A percentile compares a stretch with the other conserved stretches of the same genome.
phyloP scores from a whole-genome alignment of 805 yeast species.

The Nakazawaea peltata region DNA sequence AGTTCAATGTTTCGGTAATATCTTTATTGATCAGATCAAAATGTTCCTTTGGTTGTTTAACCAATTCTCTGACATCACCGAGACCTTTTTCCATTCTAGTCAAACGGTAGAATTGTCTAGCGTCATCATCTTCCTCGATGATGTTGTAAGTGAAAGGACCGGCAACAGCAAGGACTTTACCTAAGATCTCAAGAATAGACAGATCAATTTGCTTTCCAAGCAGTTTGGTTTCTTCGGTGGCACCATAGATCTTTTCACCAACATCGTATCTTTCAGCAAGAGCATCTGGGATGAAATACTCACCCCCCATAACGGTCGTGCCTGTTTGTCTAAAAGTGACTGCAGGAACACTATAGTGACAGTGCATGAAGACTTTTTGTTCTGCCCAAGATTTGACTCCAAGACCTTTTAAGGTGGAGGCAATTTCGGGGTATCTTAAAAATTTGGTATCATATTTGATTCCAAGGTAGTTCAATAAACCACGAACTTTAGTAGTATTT shows the following conservation, averaged over 20 bases:
- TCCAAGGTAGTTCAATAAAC: neutral
- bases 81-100: neutral
- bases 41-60: no score
- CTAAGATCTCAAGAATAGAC: neutral
- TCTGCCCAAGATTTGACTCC: no score
- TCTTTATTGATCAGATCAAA: no score
- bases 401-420: no score
- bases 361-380: no score
- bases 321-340: conserved; percentile 27
- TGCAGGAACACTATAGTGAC: no score
- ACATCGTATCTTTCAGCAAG: neutral
- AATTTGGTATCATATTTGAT: neutral
- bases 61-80: neutral
- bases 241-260: neutral
- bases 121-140: neutral
- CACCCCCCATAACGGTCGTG: conserved; percentile 14
- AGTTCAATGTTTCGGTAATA: no score
- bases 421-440: neutral
- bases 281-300: neutral
- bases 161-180: neutral
- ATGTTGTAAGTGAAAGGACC: neutral
- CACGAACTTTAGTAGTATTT: neutral
- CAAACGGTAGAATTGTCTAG: neutral
- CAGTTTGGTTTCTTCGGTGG: neutral
- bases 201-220: no score